Evolutionary conservation across 805 yeast genomes (phyloP).

Genomic region (Wickerhamiella shivajii): DNA sequence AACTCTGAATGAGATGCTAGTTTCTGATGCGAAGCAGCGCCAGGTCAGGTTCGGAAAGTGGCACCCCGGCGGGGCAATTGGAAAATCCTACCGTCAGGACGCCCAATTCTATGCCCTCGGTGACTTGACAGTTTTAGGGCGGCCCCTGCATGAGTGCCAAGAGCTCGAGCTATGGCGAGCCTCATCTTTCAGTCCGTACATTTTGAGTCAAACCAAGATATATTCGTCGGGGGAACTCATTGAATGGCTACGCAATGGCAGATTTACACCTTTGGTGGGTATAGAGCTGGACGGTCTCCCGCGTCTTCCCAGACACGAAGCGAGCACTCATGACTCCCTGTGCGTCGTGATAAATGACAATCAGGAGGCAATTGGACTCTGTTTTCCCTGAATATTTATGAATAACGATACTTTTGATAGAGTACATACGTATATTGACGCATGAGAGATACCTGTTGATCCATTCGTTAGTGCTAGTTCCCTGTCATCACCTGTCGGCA

Average conservation of each 20-base stretch:
- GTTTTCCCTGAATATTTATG: too few species aligned
- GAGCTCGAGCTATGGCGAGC: conserved; percentile 17
- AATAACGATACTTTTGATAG: too few species aligned
- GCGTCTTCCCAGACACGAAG: not conserved
- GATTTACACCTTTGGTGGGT: conserved; percentile 1
- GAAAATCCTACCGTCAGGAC: conserved; percentile 29
- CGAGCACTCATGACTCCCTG: conserved; percentile 1
- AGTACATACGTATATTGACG: too few species aligned
- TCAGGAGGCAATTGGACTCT: too few species aligned
- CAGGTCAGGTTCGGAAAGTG: conserved; percentile 45
- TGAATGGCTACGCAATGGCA: conserved; percentile 7
- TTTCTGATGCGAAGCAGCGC: conserved; percentile 40
- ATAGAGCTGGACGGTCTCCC: conserved; percentile 1
- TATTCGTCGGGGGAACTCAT: conserved; percentile 2
- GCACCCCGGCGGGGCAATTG: conserved; percentile 91
- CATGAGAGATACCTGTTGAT: too few species aligned
- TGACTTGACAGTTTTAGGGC: conserved; percentile 11
- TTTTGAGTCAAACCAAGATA: conserved; percentile 1
- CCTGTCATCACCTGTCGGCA: too few species aligned
- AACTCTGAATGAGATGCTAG: conserved; percentile 54
- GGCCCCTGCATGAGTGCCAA: conserved; percentile 10
- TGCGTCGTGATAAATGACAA: conserved; percentile 4
- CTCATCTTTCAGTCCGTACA: conserved; percentile 1
- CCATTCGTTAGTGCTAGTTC: too few species aligned
- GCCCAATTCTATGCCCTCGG: conserved; percentile 10